A percentile compares a stretch with the other conserved stretches of the same genome.
Evolutionary conservation across 345 rosid species (phyloP).

Genomic region (Rhodamnia argentea): DNA sequence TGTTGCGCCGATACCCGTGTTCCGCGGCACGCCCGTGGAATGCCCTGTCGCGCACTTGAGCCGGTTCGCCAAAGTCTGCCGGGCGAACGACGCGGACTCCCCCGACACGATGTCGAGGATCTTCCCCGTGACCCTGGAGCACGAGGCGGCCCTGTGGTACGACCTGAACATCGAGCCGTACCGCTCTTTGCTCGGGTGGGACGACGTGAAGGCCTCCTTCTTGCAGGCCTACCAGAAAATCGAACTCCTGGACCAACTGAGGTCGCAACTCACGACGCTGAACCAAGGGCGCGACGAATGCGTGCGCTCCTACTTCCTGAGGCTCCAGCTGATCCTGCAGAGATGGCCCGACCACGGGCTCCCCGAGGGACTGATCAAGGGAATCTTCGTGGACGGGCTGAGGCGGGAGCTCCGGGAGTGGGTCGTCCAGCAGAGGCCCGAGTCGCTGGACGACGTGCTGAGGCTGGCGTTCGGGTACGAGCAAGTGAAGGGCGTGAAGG

Average conservation of each 20-base stretch:
- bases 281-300: slow-evolving; percentile 16
- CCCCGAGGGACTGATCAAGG: slow-evolving; percentile 9
- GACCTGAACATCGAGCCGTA: slow-evolving; percentile 30
- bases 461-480: slow-evolving; percentile 21
- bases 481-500: slow-evolving; percentile 9
- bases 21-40: slow-evolving; percentile 11
- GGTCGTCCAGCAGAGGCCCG: slow-evolving; percentile 16
- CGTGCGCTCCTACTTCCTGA: slow-evolving; percentile 25
- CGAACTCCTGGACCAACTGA: slow-evolving; percentile 6
- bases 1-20: slow-evolving; percentile 24
- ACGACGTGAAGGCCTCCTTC: slow-evolving; percentile 17
- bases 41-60: slow-evolving; percentile 22
- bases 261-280: slow-evolving; percentile 11
- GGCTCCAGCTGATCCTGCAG: slow-evolving; percentile 21
- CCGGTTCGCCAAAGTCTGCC: slow-evolving; percentile 26
- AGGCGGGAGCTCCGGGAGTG: slow-evolving; percentile 12
- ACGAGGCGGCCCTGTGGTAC: slow-evolving; percentile 30
- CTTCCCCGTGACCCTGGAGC: slow-evolving; percentile 27
- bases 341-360: slow-evolving; percentile 20
- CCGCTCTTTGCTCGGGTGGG: slow-evolving; percentile 15
- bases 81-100: slow-evolving; percentile 22
- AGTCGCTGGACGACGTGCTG: slow-evolving; percentile 15
- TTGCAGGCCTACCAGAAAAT: slow-evolving; percentile 16
- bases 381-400: slow-evolving; percentile 20
- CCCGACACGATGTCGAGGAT: slow-evolving; percentile 14